Conservation (phyloP, 805 yeast genomes). For the Suhomyces emberorum region DNA sequence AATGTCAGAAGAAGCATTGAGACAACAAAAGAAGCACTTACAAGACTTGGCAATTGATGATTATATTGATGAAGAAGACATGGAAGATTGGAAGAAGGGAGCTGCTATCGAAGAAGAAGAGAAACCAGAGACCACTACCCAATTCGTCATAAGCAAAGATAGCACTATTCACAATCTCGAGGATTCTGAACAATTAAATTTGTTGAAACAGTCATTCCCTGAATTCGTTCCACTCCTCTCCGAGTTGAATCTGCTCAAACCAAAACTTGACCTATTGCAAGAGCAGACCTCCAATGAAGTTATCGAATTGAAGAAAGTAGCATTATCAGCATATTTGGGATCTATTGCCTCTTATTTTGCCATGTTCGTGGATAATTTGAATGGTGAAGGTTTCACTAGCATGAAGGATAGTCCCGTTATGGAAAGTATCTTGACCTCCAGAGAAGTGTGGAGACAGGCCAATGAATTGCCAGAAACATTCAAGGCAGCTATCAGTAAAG, state of each 20-base stretch:
- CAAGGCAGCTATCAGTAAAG: conserved; percentile 12
- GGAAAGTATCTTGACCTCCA: conserved; percentile 76
- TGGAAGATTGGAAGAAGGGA: conserved; percentile 72
- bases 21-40: conserved; percentile 72
- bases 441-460: conserved; percentile 91
- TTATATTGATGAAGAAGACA: conserved; percentile 64
- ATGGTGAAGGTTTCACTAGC: conserved; percentile 48
- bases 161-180: conserved; percentile 37
- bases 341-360: conserved; percentile 78
- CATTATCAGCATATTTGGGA: conserved; percentile 76
- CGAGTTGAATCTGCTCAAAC: conserved; percentile 50
- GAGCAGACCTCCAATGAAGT: conserved; percentile 14
- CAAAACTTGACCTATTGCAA: conserved; percentile 31
- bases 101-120: conserved; percentile 46
- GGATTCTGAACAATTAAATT: conserved; percentile 47
- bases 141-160: conserved; percentile 11
- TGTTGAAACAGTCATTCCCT: conserved; percentile 67
- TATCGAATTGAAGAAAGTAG: conserved; percentile 53
- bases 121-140: conserved; percentile 6
- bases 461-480: conserved; percentile 41
- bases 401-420: conserved; percentile 89
- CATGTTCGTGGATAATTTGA: conserved; percentile 56
- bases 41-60: conserved; percentile 62
- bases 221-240: conserved; percentile 76
- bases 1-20: conserved; percentile 83